Evolutionary conservation across 129 eudicot genomes (phyloP).

Genomic region (Erigeron canadensis): DNA sequence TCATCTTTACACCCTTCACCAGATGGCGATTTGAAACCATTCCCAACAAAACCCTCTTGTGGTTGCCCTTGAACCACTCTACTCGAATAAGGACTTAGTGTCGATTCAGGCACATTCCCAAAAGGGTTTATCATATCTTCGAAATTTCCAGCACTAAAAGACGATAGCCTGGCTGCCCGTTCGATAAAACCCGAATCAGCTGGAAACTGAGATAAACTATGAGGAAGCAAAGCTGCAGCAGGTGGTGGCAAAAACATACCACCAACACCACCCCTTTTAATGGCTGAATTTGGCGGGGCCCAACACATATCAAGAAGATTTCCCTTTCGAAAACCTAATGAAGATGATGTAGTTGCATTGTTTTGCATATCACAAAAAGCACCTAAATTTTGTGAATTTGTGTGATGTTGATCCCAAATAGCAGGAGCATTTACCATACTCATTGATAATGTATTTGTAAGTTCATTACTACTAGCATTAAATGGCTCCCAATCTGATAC

Average conservation of each 20-base stretch:
- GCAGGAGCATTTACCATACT: constrained; percentile 52
- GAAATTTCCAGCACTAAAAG: constrained; percentile 70
- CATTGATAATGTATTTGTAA: constrained; percentile 45
- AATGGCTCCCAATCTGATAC: constrained; percentile 45
- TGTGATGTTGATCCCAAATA: constrained; percentile 62
- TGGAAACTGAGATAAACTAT: constrained; percentile 63
- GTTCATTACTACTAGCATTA: constrained; percentile 25
- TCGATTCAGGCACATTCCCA: constrained; percentile 40
- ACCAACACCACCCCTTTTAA: constrained; percentile 41
- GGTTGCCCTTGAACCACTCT: constrained; percentile 45
- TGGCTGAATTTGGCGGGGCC: constrained; percentile 37
- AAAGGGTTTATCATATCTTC: constrained; percentile 63
- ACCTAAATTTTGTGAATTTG: constrained; percentile 48
- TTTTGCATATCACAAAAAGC: constrained; percentile 54
- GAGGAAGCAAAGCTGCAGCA: constrained; percentile 53
- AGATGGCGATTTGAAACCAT: constrained; percentile 37
- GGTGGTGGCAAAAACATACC: constrained; percentile 38
- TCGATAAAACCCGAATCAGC: constrained; percentile 80
- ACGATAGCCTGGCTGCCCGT: constrained; percentile 67
- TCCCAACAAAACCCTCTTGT: constrained; percentile 47
- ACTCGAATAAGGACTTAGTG: constrained; percentile 36
- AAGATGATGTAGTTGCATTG: constrained; percentile 37
- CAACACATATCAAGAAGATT: constrained; percentile 40
- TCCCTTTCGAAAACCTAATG: constrained; percentile 44
- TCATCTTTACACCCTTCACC: constrained; percentile 45